Conservation (phyloP, 306 rosid species). For the Malus sieversii region DNA sequence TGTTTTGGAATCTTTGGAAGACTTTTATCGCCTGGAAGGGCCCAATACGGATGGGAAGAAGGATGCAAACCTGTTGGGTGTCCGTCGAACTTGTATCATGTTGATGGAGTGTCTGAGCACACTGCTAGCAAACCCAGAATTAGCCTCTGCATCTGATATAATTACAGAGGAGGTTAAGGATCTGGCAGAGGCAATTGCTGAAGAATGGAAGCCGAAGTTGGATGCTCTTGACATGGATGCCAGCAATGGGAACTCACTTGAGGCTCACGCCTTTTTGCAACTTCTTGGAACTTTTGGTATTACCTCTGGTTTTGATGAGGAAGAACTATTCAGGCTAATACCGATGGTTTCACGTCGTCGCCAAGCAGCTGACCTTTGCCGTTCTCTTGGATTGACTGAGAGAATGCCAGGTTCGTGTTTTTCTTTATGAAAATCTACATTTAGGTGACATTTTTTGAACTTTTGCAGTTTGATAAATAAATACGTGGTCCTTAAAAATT, state of each 20-base stretch:
- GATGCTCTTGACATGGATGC: slow-evolving; percentile 91
- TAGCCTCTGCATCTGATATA: slow-evolving; percentile 34
- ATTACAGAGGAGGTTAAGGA: slow-evolving; percentile 62
- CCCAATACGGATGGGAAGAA: slow-evolving; percentile 73
- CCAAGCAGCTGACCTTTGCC: slow-evolving; percentile 94
- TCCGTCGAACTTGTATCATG: slow-evolving; percentile 95
- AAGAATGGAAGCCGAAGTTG: slow-evolving; percentile 89
- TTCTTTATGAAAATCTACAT: background rate
- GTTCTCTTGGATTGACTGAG: slow-evolving; percentile 84
- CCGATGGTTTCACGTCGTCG: slow-evolving; percentile 98
- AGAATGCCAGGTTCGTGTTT: slow-evolving; percentile 78
- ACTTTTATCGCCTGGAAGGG: slow-evolving; percentile 60
- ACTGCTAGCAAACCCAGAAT: slow-evolving; percentile 43
- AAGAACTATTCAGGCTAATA: slow-evolving; percentile 66
- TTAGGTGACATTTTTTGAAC: background rate
- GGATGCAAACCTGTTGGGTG: slow-evolving; percentile 84
- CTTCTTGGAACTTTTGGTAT: slow-evolving; percentile 76
- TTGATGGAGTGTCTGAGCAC: slow-evolving; percentile 91
- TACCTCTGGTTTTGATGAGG: slow-evolving; percentile 78
- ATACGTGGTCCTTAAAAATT: background rate
- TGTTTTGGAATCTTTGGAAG: slow-evolving; percentile 81
- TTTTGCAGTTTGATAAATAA: background rate
- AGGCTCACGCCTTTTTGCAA: slow-evolving; percentile 99
- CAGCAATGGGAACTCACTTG: slow-evolving; percentile 87
- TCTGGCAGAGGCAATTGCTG: slow-evolving; percentile 70